Conservation (phyloP, 768 basidiomycete genomes). For the Termitomyces sp. region DNA sequence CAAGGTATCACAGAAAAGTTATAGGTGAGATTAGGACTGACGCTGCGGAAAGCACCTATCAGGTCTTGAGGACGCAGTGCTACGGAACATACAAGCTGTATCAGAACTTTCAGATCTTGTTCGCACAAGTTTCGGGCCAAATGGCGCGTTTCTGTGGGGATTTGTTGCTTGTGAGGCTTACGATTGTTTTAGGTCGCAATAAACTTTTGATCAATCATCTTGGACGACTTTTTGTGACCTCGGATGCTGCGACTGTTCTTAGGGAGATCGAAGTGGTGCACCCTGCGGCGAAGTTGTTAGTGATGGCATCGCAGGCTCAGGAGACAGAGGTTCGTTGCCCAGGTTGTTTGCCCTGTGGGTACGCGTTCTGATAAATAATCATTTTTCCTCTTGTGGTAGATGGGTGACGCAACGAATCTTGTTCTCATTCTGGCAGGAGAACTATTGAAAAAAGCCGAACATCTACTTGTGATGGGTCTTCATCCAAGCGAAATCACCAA, state of each 20-base stretch:
- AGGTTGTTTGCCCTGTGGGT: neutral
- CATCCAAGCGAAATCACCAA: slow-evolving; percentile 95
- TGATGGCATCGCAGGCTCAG: slow-evolving; percentile 97
- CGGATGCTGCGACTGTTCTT: slow-evolving; percentile 98
- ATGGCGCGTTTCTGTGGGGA: slow-evolving; percentile 53
- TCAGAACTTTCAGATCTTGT: slow-evolving; percentile 92
- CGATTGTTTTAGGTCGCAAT: slow-evolving; percentile 65
- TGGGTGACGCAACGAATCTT: slow-evolving; percentile 96
- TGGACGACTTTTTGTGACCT: slow-evolving; percentile 93
- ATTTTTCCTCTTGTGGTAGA: slow-evolving; percentile 42
- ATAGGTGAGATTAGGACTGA: slow-evolving; percentile 1
- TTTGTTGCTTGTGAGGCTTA: neutral
- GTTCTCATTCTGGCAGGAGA: slow-evolving; percentile 96
- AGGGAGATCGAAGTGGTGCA: slow-evolving; percentile 98
- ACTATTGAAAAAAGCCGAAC: slow-evolving; percentile 88
- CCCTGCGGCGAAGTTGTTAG: slow-evolving; percentile 97
- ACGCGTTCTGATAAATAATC: neutral
- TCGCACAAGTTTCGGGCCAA: slow-evolving; percentile 93
- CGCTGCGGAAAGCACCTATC: slow-evolving; percentile 53
- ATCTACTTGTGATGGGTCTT: slow-evolving; percentile 91
- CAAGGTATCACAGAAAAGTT: slow-evolving; percentile 50
- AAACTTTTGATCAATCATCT: slow-evolving; percentile 98
- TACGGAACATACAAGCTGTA: slow-evolving; percentile 96
- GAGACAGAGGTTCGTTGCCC: slow-evolving; percentile 72
- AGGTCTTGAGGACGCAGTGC: slow-evolving; percentile 95